phyloP scores from a whole-genome alignment of 352 stramenopile species.

The Pythium dissotocum region DNA sequence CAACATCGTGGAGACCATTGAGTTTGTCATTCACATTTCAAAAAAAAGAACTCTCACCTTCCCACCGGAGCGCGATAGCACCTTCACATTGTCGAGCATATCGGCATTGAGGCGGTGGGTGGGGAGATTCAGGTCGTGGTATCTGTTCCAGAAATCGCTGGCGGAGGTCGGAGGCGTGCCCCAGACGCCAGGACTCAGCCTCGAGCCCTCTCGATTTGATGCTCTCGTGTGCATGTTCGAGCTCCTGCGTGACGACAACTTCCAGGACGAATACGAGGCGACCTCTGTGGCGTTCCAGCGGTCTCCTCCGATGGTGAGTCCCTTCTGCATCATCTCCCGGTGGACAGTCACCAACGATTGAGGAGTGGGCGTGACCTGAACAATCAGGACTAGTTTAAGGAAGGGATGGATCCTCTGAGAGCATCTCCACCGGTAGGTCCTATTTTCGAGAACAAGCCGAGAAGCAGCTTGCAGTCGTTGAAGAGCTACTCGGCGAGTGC shows the following conservation, averaged over 20 bases:
- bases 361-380: conserved; percentile 67
- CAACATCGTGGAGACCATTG: no score
- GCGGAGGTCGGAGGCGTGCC: conserved; percentile 82
- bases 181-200: conserved; percentile 74
- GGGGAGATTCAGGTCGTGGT: conserved; percentile 80
- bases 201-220: conserved; percentile 84
- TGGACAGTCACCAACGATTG: conserved; percentile 77
- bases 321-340: conserved; percentile 83
- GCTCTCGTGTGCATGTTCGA: conserved; percentile 88
- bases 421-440: no score
- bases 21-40: no score
- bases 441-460: conserved; percentile 42
- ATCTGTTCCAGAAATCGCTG: conserved; percentile 85
- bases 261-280: conserved; percentile 72
- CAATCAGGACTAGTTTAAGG: conserved; percentile 82
- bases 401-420: conserved; percentile 55
- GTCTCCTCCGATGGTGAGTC: conserved; percentile 70
- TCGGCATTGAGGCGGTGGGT: conserved; percentile 75
- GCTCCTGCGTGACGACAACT: conserved; percentile 56
- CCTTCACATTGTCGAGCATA: conserved; percentile 87
- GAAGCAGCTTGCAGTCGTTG: conserved; percentile 34
- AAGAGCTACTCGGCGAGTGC: conserved; percentile 20
- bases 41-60: no score
- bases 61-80: no score
- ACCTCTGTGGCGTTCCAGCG: conserved; percentile 89